Evolutionary conservation across 179 eudicot genomes (phyloP).

Genomic region (Drosera spatulata): DNA sequence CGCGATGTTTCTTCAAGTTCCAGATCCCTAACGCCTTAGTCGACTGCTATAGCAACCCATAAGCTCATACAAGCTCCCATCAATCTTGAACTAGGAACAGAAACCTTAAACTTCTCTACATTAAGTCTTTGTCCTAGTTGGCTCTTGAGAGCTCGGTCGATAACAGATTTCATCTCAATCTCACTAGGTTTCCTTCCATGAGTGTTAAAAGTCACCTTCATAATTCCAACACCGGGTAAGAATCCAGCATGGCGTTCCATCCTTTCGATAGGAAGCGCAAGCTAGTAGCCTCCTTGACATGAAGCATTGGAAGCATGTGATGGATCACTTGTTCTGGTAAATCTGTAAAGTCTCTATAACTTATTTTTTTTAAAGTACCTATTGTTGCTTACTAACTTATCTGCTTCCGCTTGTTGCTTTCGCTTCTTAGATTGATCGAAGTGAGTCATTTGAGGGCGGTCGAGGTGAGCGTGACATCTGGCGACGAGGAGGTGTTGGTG

Average conservation of each 20-base stretch:
- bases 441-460: no score
- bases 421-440: no score
- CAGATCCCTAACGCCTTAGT: no score
- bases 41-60: no score
- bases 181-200: background rate
- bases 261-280: constrained; percentile 27
- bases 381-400: no score
- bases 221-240: constrained; percentile 30
- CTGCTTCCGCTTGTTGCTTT: no score
- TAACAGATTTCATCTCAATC: no score
- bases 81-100: constrained; percentile 3
- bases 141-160: constrained; percentile 14
- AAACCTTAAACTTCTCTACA: constrained; percentile 35
- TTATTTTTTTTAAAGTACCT: no score
- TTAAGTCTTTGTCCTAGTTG: constrained; percentile 15
- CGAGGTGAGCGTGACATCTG: no score
- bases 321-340: constrained; percentile 41
- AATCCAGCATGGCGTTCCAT: constrained; percentile 30
- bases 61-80: constrained; percentile 3
- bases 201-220: constrained; percentile 11
- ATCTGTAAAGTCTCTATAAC: no score
- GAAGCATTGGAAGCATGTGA: constrained; percentile 27
- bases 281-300: constrained; percentile 40
- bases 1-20: constrained; percentile 29
- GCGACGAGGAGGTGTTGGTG: no score